Evolutionary conservation across 345 rosid species (phyloP).

Genomic region (Hibiscus tridactylites): DNA sequence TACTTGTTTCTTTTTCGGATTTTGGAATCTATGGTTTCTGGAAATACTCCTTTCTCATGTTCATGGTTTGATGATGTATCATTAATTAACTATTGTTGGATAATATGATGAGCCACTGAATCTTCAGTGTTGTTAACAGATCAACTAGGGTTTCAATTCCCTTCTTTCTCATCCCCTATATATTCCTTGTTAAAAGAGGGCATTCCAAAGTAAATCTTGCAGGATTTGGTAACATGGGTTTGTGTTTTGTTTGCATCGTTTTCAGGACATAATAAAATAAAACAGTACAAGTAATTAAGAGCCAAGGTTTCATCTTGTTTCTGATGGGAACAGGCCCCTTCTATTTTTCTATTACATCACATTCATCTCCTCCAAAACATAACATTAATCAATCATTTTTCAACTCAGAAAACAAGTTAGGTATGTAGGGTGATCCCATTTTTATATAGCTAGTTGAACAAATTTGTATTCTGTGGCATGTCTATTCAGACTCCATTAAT

Average conservation of each 20-base stretch:
- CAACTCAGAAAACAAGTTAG: not conserved
- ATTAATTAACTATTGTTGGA: constrained; percentile 6
- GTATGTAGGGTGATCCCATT: not conserved
- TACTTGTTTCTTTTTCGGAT: not conserved
- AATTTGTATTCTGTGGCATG: constrained; percentile 2
- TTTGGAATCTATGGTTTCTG: constrained; percentile 20
- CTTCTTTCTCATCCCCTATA: not conserved
- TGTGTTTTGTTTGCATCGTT: constrained; percentile 21
- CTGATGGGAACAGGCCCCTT: constrained; percentile 2
- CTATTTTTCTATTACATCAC: constrained; percentile 10
- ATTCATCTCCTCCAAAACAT: not conserved
- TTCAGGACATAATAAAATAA: constrained; percentile 23
- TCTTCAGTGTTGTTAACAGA: constrained; percentile 9
- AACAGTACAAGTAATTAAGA: not conserved
- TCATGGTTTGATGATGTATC: constrained; percentile 16
- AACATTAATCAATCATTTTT: not conserved
- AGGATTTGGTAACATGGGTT: constrained; percentile 10
- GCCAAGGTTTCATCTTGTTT: constrained; percentile 13
- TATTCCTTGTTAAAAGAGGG: not conserved
- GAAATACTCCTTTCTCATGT: constrained; percentile 19
- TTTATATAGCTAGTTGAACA: not conserved
- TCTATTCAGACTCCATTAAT: constrained; percentile 13
- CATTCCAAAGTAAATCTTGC: constrained; percentile 7
- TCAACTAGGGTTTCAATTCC: constrained; percentile 7
- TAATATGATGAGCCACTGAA: constrained; percentile 4